phyloP scores from a whole-genome alignment of 768 basidiomycete species.

The Agaricus sinodeliciosus region DNA sequence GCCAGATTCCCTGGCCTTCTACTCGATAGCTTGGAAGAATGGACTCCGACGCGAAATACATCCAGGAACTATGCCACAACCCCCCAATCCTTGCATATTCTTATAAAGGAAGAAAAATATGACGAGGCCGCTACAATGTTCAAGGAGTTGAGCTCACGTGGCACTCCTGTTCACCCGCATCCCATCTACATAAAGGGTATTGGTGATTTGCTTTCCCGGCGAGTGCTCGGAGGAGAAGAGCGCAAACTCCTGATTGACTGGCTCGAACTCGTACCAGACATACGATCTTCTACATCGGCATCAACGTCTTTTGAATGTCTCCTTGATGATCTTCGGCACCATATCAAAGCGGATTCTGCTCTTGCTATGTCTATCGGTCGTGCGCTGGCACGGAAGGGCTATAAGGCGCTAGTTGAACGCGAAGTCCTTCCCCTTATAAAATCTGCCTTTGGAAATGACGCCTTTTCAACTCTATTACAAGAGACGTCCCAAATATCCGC shows the following conservation, averaged over 20 bases:
- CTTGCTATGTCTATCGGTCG: slow-evolving; percentile 37
- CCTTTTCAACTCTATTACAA: slow-evolving; percentile 14
- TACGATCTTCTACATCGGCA: not conserved
- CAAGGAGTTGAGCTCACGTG: slow-evolving; percentile 30
- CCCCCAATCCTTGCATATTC: slow-evolving; percentile 8
- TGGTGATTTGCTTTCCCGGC: slow-evolving; percentile 20
- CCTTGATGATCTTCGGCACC: not conserved
- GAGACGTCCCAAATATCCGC: slow-evolving; percentile 2
- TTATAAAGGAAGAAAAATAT: slow-evolving; percentile 23
- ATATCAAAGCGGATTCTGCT: slow-evolving; percentile 19
- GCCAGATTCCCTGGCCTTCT: not conserved
- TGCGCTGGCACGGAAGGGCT: slow-evolving; percentile 42
- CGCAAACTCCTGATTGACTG: slow-evolving; percentile 21
- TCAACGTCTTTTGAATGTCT: not conserved
- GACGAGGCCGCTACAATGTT: slow-evolving; percentile 26
- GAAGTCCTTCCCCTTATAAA: slow-evolving; percentile 21
- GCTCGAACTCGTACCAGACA: slow-evolving; percentile 22
- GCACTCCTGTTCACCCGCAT: slow-evolving; percentile 29
- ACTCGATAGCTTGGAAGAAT: not conserved
- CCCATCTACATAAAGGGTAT: slow-evolving; percentile 32
- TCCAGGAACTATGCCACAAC: slow-evolving; percentile 7
- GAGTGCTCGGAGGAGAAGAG: slow-evolving; percentile 1
- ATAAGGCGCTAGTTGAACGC: slow-evolving; percentile 17
- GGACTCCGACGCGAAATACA: not conserved
- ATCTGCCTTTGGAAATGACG: slow-evolving; percentile 6